Percentiles rank a stretch among this genome's conserved stretches.
These are phyloP conservation scores for Annona cherimola DNA, from an alignment of 164 flowering plant species.

Conservation along the genomic window DNA sequence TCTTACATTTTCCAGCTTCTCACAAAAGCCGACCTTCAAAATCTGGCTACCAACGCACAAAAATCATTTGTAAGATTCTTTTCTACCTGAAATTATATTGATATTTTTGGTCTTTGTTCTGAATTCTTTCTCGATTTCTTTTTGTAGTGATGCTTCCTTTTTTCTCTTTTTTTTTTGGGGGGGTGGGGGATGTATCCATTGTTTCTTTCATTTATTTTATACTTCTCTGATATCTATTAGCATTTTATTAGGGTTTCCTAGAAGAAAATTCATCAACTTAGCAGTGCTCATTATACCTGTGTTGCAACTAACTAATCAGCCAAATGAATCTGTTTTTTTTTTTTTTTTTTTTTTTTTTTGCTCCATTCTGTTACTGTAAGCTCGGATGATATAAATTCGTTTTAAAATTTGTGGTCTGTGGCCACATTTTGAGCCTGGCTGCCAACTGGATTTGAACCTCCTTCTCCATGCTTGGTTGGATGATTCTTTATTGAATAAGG, in stretches of 20 bases:
- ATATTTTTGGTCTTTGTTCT: neutral
- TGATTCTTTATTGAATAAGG: too few relatives aligned
- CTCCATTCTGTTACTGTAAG: neutral
- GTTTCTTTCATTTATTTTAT: neutral
- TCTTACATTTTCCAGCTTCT: constrained; percentile 70
- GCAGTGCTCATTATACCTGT: neutral
- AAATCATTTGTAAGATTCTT: constrained; percentile 68
- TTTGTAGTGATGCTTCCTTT: neutral
- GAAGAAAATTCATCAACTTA: neutral
- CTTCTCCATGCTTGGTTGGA: neutral
- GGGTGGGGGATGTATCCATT: neutral
- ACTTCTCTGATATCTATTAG: neutral
- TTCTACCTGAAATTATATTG: neutral
- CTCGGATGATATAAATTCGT: neutral
- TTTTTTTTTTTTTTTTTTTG: neutral
- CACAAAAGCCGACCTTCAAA: constrained; percentile 76
- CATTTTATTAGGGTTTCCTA: neutral
- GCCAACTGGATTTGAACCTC: neutral
- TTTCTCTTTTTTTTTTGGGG: neutral
- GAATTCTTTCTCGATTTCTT: neutral
- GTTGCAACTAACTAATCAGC: neutral
- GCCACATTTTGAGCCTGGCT: neutral
- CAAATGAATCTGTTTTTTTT: neutral
- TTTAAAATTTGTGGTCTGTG: neutral
- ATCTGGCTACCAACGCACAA: constrained; percentile 73